phyloP scores from a whole-genome alignment of 495 filamentous ascomycete species.

The Tuber microsphaerosporum region DNA sequence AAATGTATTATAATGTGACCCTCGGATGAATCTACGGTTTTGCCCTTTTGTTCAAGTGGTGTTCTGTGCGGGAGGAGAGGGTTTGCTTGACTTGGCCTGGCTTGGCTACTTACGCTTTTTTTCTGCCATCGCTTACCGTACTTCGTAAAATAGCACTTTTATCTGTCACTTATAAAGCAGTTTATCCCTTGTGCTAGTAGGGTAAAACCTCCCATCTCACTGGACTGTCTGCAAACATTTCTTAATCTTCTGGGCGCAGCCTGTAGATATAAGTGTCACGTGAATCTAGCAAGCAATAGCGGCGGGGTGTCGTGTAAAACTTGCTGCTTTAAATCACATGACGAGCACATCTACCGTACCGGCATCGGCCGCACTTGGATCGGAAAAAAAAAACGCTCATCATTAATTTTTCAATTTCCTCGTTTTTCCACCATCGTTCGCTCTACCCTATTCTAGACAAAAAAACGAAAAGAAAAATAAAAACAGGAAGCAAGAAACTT shows the following conservation, averaged over 20 bases:
- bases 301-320: neutral
- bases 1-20: no score
- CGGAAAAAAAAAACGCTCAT: neutral
- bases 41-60: no score
- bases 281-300: neutral
- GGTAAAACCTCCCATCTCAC: neutral
- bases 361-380: neutral
- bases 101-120: neutral
- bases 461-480: neutral
- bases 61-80: no score
- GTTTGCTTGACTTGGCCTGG: neutral
- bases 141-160: neutral
- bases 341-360: neutral
- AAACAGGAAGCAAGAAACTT: no score
- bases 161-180: neutral
- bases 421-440: neutral
- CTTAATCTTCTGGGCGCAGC: neutral
- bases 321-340: neutral
- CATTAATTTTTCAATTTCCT: neutral
- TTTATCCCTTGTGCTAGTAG: neutral
- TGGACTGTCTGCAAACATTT: neutral
- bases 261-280: neutral
- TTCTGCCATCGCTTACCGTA: neutral
- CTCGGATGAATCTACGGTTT: no score
- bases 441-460: constrained; percentile 5